These are phyloP conservation scores for Tulasnella sp. DNA, from an alignment of 768 basidiomycete species.

Conservation along the genomic window DNA sequence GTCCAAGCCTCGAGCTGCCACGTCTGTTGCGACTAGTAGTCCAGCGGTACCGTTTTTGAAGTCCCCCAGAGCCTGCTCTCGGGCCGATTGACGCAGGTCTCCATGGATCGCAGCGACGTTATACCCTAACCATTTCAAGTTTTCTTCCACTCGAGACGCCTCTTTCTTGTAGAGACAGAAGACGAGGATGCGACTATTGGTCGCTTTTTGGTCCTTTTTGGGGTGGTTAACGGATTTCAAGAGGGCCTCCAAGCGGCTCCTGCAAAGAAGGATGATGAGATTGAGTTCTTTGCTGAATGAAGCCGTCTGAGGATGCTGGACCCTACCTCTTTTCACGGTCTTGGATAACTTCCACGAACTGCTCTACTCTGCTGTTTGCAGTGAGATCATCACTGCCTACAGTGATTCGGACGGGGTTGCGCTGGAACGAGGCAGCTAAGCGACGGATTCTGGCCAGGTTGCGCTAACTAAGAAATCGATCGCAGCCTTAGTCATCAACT, in stretches of 20 bases:
- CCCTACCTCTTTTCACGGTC: constrained; percentile 28
- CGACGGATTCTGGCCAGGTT: constrained; percentile 96
- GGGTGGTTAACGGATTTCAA: constrained; percentile 30
- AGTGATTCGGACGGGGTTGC: constrained; percentile 75
- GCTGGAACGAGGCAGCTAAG: constrained; percentile 79
- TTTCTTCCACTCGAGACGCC: constrained; percentile 77
- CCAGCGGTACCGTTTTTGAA: constrained; percentile 76
- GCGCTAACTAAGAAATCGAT: constrained; percentile 59
- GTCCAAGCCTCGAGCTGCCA: constrained; percentile 89
- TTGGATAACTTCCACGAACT: constrained; percentile 86
- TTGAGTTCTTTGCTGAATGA: constrained; percentile 18
- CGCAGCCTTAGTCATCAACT: background rate
- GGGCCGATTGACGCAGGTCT: constrained; percentile 74
- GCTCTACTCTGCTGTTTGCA: constrained; percentile 89
- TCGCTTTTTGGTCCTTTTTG: constrained; percentile 34
- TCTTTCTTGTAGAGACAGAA: constrained; percentile 99
- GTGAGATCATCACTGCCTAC: constrained; percentile 93
- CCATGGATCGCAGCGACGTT: constrained; percentile 77
- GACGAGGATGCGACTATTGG: constrained; percentile 66
- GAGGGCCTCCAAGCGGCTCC: constrained; percentile 46
- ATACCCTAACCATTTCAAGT: constrained; percentile 63
- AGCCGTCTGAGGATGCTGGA: background rate
- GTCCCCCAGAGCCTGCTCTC: constrained; percentile 73
- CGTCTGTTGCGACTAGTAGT: constrained; percentile 90
- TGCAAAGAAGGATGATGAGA: constrained; percentile 22